A percentile compares a stretch with the other conserved stretches of the same genome.
phyloP scores from a whole-genome alignment of 1,139 yeast species.

The Hyphopichia pseudoburtonii region DNA sequence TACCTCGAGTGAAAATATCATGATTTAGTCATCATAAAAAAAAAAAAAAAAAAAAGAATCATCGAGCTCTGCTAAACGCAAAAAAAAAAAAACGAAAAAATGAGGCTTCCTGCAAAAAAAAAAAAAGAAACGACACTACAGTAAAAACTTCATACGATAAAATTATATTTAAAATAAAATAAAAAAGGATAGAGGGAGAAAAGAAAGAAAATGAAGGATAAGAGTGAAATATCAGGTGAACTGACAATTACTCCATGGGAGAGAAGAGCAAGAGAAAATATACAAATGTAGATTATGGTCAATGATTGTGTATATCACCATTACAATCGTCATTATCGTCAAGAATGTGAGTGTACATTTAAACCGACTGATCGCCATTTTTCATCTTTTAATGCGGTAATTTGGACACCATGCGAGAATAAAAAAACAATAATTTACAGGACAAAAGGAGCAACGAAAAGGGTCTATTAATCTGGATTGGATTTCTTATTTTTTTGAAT shows the following conservation, averaged over 20 bases:
- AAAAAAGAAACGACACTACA: background rate
- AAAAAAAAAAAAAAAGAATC: slow-evolving; percentile 1
- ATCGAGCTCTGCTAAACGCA: background rate
- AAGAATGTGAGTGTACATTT: background rate
- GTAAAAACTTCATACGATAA: background rate
- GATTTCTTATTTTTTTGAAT: background rate
- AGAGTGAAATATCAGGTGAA: too few species aligned
- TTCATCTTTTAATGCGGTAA: slow-evolving; percentile 3
- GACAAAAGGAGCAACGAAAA: background rate
- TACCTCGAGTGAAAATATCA: too few species aligned
- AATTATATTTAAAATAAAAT: background rate
- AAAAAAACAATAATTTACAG: slow-evolving; percentile 7
- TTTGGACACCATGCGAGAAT: slow-evolving; percentile 10
- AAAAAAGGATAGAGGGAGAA: background rate
- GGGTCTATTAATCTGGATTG: background rate
- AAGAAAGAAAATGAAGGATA: background rate
- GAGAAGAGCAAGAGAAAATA: too few species aligned
- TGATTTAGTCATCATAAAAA: background rate
- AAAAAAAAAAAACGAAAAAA: slow-evolving; percentile 1
- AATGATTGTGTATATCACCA: background rate
- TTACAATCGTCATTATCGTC: slow-evolving; percentile 1
- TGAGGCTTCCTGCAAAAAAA: too few species aligned
- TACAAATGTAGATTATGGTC: background rate
- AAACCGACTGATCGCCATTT: background rate
- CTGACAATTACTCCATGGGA: too few species aligned